Evolutionary conservation across 139 green algal genomes (phyloP), one percentile per base, ranked within the genome.

Genomic region (Closterium sp.): DNA sequence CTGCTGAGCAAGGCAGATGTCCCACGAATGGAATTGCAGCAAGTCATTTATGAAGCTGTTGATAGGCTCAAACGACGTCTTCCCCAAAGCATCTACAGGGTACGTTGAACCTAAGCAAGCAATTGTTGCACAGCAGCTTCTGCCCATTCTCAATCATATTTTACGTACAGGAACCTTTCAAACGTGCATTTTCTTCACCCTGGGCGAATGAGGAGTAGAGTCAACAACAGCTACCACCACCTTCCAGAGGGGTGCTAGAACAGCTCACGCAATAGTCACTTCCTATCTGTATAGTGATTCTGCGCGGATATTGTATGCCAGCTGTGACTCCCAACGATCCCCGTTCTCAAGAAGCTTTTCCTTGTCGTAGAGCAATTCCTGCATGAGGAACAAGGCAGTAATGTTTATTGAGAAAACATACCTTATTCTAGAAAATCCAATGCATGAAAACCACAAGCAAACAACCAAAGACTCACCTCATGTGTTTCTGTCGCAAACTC

Each of bases 341-440:
- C 98, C 98, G 92, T 99, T 99, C 31, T 98, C 96, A 85, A 99
- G 96, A 95, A 99, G 96, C 97, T 99, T 99, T 96, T 99, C 97
- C 97, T 99, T 99, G 96, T 99, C 98, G 93, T 99, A 99, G 93
- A 99, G 92, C 90, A 99, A 96, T 95, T 99, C 98, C 97, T 98
- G 95, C 21, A 86, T 29, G 89, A 50, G 38, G 13, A 50, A 50
- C 38, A 50, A 50, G 38, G 38, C 38, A 50, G 38, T 50, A 0
- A 50, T 50, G 38, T 50, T 50, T 50, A 50, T 50, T n/a, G n/a
- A n/a, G n/a, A n/a, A 45, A 45, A 11, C 38, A 45, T 45, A 45
- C 38, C 10, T 38, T 38, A 4, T 38, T 38, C 32, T 38, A 38
- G 4, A 4, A 38, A 38, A 7, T 50, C 13, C 3, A 50, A 50